Percentiles rank a stretch among this genome's conserved stretches.
These are phyloP conservation scores for Flaveria floridana DNA, from an alignment of 140 eudicot species.

Conservation along the genomic window DNA sequence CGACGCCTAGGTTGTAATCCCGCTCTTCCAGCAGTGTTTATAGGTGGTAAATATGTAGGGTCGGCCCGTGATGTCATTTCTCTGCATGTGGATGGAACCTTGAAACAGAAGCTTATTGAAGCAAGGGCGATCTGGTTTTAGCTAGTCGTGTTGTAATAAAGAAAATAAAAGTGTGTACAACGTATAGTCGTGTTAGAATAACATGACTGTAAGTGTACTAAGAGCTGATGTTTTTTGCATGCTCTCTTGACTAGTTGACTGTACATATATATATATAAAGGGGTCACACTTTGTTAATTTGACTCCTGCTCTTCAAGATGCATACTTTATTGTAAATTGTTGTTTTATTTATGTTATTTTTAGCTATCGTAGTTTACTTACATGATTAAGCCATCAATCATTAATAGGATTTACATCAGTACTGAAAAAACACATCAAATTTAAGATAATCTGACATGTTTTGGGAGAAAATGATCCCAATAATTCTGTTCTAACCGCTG, in stretches of 20 bases:
- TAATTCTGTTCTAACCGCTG: too few relatives aligned
- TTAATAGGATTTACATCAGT: background rate
- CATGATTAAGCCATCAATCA: background rate
- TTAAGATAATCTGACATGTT: too few relatives aligned
- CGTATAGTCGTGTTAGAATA: constrained; percentile 28
- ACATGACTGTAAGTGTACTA: constrained; percentile 40
- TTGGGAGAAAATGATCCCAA: too few relatives aligned
- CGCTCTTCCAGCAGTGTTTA: constrained; percentile 71
- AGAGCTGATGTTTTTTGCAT: constrained; percentile 46
- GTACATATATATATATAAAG: constrained; percentile 28
- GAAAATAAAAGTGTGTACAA: constrained; percentile 9
- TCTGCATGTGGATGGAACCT: constrained; percentile 73
- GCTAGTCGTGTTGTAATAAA: constrained; percentile 25
- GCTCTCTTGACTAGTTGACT: constrained; percentile 37
- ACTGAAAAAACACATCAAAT: too few relatives aligned
- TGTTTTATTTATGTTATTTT: background rate
- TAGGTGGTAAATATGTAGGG: constrained; percentile 77
- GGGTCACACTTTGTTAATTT: constrained; percentile 26
- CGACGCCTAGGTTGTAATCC: constrained; percentile 68
- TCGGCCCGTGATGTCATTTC: constrained; percentile 73
- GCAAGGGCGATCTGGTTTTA: constrained; percentile 89
- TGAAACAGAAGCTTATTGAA: constrained; percentile 64
- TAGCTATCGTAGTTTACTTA: constrained; percentile 6
- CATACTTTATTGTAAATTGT: constrained; percentile 19
- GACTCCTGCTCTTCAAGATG: constrained; percentile 36